phyloP scores from a whole-genome alignment of 495 filamentous ascomycete genomes.

The Patellaria atrata region DNA sequence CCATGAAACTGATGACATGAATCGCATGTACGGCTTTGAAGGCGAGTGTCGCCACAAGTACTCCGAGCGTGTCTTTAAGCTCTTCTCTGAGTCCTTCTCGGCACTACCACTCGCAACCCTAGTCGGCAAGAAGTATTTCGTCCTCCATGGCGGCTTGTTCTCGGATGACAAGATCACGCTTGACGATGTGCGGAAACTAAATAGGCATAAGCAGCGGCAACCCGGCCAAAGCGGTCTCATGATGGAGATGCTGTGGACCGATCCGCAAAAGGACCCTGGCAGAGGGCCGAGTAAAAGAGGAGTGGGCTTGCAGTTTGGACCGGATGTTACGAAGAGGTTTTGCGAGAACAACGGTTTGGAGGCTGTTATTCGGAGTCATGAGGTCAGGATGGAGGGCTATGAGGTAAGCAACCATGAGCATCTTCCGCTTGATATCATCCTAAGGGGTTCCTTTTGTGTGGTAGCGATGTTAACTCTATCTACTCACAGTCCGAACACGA shows the following conservation, averaged over 20 bases:
- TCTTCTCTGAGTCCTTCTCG: constrained; percentile 97
- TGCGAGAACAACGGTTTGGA: constrained; percentile 91
- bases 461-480: too few species aligned
- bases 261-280: constrained; percentile 74
- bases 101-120: constrained; percentile 85
- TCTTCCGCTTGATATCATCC: too few species aligned
- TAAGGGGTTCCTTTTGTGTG: too few species aligned
- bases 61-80: constrained; percentile 86
- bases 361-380: constrained; percentile 90
- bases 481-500: too few species aligned
- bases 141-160: constrained; percentile 92
- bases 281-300: constrained; percentile 92
- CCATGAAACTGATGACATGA: constrained; percentile 99
- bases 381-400: constrained; percentile 95
- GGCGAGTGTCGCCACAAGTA: constrained; percentile 98
- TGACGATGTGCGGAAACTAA: constrained; percentile 83
- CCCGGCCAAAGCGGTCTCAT: constrained; percentile 93
- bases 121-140: constrained; percentile 81
- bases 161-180: constrained; percentile 88
- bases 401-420: too few species aligned
- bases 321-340: constrained; percentile 92
- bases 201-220: constrained; percentile 84
- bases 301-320: constrained; percentile 91
- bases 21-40: constrained; percentile 95
- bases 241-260: constrained; percentile 99